These are phyloP conservation scores for Phytophthora fragariae DNA, from an alignment of 352 stramenopile species.

Conservation along the genomic window DNA sequence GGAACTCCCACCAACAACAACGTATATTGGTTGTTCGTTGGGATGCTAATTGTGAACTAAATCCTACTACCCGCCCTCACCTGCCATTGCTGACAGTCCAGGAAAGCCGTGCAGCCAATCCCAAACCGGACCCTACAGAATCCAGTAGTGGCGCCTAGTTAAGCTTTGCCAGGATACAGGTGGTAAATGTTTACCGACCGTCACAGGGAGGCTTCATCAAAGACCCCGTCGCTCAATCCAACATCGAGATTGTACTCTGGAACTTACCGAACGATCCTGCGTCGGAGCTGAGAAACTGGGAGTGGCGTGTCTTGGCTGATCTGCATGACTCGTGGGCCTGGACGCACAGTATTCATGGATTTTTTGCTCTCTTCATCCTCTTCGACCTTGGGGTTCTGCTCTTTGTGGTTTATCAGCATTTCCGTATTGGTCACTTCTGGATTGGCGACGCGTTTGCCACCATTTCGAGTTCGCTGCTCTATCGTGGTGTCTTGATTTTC, in stretches of 20 bases:
- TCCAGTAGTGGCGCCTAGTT: too few relatives aligned
- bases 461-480: conserved; percentile 41
- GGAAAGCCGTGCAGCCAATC: too few relatives aligned
- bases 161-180: too few relatives aligned
- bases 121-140: too few relatives aligned
- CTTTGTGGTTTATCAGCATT: conserved; percentile 40
- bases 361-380: conserved; percentile 42
- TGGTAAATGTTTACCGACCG: too few relatives aligned
- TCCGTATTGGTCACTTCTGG: conserved; percentile 43
- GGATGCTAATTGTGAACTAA: too few relatives aligned
- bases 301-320: conserved; percentile 27
- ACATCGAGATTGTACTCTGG: conserved; percentile 45
- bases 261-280: conserved; percentile 26
- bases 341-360: conserved; percentile 47
- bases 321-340: conserved; percentile 57
- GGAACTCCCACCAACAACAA: too few relatives aligned
- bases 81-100: too few relatives aligned
- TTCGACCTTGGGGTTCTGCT: conserved; percentile 45
- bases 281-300: conserved; percentile 25
- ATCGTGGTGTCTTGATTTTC: conserved; percentile 38
- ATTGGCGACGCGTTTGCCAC: conserved; percentile 52
- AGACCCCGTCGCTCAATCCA: conserved; percentile 44
- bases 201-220: conserved; percentile 49
- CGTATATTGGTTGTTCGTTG: too few relatives aligned
- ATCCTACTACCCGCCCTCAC: too few relatives aligned